Evolutionary conservation across 169 alveolate species (phyloP).

Genomic region (Plasmodium malariae): DNA sequence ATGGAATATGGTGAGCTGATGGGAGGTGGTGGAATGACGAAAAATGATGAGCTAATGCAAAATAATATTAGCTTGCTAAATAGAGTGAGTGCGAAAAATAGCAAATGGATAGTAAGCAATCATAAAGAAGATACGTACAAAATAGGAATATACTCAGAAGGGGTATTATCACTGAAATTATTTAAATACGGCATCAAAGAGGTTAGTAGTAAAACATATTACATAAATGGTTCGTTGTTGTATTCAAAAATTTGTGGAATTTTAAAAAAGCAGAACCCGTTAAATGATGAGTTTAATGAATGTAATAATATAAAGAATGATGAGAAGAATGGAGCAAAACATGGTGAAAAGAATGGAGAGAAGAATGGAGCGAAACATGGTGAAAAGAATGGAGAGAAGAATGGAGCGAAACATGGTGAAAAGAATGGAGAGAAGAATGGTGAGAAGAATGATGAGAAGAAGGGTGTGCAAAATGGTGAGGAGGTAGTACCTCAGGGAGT

Average conservation of each 20-base stretch:
- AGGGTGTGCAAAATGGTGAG: background rate
- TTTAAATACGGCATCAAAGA: background rate
- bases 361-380: no score
- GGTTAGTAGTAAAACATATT: constrained; percentile 4
- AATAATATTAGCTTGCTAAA: no score
- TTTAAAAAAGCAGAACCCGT: constrained; percentile 10
- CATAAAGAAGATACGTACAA: constrained; percentile 4
- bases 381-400: no score
- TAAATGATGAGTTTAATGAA: constrained; percentile 4
- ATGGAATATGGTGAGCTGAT: background rate
- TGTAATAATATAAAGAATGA: background rate
- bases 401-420: no score
- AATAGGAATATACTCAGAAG: background rate
- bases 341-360: no score
- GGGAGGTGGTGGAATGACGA: background rate
- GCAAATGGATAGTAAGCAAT: constrained; percentile 5
- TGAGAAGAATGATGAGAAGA: background rate
- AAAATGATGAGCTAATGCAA: no score
- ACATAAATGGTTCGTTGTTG: constrained; percentile 18
- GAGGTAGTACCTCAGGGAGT: background rate
- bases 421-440: no score
- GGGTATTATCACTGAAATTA: constrained; percentile 9
- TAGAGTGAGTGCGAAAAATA: no score
- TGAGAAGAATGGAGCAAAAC: no score
- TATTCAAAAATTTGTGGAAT: background rate